Conservation (phyloP, 2,329 filamentous ascomycete species). For the Tolypocladium capitatum region DNA sequence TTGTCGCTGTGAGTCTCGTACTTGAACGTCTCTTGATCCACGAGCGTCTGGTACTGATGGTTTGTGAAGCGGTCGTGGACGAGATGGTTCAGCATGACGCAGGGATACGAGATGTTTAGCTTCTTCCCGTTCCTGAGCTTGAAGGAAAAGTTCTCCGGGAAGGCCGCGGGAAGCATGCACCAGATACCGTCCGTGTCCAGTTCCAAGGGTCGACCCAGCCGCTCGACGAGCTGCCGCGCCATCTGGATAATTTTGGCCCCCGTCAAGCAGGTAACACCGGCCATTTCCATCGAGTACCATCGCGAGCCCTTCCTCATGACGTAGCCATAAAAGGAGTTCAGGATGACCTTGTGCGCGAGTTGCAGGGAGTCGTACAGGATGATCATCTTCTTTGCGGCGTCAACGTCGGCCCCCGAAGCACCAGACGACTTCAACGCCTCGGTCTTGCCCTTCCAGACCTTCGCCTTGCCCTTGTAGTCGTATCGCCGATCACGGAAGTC, state of each 20-base stretch:
- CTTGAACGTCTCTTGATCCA: conserved; percentile 65
- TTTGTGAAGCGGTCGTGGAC: conserved; percentile 94
- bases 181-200: conserved; percentile 98
- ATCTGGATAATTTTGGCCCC: conserved; percentile 95
- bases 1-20: conserved; percentile 98
- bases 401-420: conserved; percentile 62
- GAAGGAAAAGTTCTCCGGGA: conserved; percentile 93
- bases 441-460: conserved; percentile 96
- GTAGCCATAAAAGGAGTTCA: conserved; percentile 98
- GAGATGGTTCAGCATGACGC: conserved; percentile 96
- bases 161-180: conserved; percentile 95
- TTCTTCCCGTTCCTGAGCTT: conserved; percentile 95
- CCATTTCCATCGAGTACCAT: conserved; percentile 99
- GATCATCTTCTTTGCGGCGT: conserved; percentile 98
- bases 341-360: conserved; percentile 94
- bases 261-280: conserved; percentile 92
- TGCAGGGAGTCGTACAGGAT: conserved; percentile 91
- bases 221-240: conserved; percentile 83
- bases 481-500: conserved; percentile 95
- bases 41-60: conserved; percentile 86
- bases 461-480: conserved; percentile 96
- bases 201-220: conserved; percentile 83
- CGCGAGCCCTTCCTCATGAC: conserved; percentile 98
- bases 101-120: conserved; percentile 89
- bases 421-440: conserved; percentile 74